Evolutionary conservation across 2,329 filamentous ascomycete genomes (phyloP).

Genomic region (Penicillium olsonii): DNA sequence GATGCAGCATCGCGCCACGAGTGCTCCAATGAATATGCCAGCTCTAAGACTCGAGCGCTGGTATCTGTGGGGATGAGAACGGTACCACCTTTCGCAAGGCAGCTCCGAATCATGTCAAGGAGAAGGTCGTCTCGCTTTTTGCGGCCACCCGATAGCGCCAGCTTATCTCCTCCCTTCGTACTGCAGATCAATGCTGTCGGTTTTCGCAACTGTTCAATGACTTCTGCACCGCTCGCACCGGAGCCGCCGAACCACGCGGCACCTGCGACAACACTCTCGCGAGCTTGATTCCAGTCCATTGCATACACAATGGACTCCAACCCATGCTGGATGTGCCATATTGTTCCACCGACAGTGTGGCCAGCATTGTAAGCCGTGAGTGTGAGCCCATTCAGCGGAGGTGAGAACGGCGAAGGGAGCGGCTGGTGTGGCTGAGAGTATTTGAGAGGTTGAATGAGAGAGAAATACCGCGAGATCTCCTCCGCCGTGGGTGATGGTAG

Average conservation of each 20-base stretch:
- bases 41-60: conserved; percentile 87
- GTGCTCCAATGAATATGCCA: conserved; percentile 90
- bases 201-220: conserved; percentile 89
- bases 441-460: conserved; percentile 85
- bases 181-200: conserved; percentile 94
- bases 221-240: conserved; percentile 77
- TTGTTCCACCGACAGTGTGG: conserved; percentile 92
- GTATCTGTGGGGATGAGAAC: conserved; percentile 94
- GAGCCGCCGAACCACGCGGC: conserved; percentile 90
- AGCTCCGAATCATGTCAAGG: conserved; percentile 76
- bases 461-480: conserved; percentile 91
- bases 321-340: conserved; percentile 98
- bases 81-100: conserved; percentile 79
- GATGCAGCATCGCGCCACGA: conserved; percentile 73
- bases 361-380: conserved; percentile 97
- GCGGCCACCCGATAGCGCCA: conserved; percentile 69
- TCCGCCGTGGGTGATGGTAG: conserved; percentile 74
- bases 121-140: conserved; percentile 83
- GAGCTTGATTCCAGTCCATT: conserved; percentile 97
- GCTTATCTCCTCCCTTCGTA: conserved; percentile 73
- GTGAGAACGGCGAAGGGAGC: conserved; percentile 80
- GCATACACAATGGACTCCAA: conserved; percentile 97
- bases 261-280: conserved; percentile 90
- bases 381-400: conserved; percentile 84
- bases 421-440: conserved; percentile 97